phyloP scores from a whole-genome alignment of 148 eudicot species.

The Rhododendron kiyosumense region DNA sequence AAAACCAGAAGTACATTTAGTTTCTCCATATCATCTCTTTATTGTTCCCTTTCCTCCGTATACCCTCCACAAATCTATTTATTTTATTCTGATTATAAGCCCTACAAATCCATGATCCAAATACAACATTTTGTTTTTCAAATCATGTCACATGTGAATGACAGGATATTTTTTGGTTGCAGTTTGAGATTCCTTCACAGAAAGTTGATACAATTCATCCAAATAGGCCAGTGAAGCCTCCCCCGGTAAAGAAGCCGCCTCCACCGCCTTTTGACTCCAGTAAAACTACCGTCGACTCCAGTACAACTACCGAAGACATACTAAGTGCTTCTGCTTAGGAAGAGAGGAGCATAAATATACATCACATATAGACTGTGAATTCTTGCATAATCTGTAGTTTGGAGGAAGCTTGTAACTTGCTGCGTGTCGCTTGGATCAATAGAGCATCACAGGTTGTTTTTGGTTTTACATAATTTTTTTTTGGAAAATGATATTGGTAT shows the following conservation, averaged over 20 bases:
- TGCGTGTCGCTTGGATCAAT: not conserved
- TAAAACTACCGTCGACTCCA: constrained; percentile 11
- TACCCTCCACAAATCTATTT: not conserved
- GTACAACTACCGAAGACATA: constrained; percentile 25
- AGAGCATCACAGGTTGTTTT: not conserved
- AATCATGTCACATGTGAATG: not conserved
- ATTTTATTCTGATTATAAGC: not conserved
- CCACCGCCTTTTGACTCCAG: constrained; percentile 20
- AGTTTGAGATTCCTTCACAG: constrained; percentile 80
- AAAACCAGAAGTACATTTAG: not conserved
- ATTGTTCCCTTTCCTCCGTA: not conserved
- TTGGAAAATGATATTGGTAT: no score
- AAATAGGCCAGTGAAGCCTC: constrained; percentile 58
- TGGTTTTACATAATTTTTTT: not conserved
- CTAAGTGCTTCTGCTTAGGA: constrained; percentile 51
- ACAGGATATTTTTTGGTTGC: constrained; percentile 19
- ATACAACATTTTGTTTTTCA: not conserved
- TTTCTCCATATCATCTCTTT: not conserved
- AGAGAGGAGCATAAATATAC: not conserved
- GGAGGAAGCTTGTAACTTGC: not conserved
- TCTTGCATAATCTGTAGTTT: constrained; percentile 3
- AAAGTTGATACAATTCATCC: constrained; percentile 67
- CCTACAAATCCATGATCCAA: not conserved
- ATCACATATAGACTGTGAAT: not conserved
- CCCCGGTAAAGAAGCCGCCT: constrained; percentile 32